Percentiles rank a stretch among this genome's conserved stretches.
Evolutionary conservation across 805 yeast genomes (phyloP).

Genomic region (Candida silvicultrix): DNA sequence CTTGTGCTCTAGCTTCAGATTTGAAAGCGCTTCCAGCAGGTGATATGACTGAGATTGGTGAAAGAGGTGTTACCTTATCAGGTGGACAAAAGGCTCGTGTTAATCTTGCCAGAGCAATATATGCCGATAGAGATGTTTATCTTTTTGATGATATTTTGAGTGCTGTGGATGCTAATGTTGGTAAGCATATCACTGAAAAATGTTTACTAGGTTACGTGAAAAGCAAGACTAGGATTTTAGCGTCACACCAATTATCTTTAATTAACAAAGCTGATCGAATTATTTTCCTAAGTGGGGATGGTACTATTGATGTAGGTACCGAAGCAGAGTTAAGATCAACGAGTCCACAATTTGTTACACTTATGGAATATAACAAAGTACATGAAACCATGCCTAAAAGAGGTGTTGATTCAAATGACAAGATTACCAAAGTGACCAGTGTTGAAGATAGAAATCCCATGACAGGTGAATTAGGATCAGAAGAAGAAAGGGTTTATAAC

Average conservation of each 20-base stretch:
- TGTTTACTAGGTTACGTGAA: conserved; percentile 50
- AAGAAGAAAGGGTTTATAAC: conserved; percentile 33
- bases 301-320: conserved; percentile 47
- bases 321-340: conserved; percentile 35
- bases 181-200: conserved; percentile 54
- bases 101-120: conserved; percentile 63
- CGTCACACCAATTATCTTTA: conserved; percentile 70
- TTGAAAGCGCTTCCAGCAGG: conserved; percentile 58
- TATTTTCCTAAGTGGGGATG: conserved; percentile 47
- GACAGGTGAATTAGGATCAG: conserved; percentile 8
- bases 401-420: not conserved
- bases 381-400: not conserved
- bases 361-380: conserved; percentile 33
- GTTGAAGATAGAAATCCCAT: conserved; percentile 8
- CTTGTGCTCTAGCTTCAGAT: conserved; percentile 56
- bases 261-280: conserved; percentile 56
- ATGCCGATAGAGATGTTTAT: conserved; percentile 51
- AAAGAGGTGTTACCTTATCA: conserved; percentile 65
- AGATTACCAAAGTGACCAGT: conserved; percentile 4
- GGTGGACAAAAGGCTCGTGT: conserved; percentile 33
- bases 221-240: conserved; percentile 55
- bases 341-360: conserved; percentile 37
- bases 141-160: conserved; percentile 64
- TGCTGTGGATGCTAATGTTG: conserved; percentile 76
- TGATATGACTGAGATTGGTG: conserved; percentile 67